Evolutionary conservation across 257 asterid species (phyloP).

Genomic region (Ophiorrhiza pumila): DNA sequence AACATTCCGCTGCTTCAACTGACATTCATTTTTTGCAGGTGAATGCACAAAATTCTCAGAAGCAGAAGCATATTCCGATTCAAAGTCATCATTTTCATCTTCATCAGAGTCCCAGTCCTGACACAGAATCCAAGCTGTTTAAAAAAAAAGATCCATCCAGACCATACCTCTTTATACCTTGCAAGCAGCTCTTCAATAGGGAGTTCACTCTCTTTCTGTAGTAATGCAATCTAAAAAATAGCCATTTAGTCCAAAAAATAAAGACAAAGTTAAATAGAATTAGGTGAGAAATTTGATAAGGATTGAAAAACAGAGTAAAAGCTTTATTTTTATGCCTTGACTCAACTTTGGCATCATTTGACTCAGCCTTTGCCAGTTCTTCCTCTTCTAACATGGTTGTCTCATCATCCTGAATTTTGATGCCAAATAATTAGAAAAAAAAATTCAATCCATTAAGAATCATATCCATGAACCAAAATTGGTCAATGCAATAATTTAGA

Average conservation of each 20-base stretch:
- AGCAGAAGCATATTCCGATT: conserved; percentile 46
- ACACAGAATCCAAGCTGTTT: conserved; percentile 11
- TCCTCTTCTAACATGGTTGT: conserved; percentile 91
- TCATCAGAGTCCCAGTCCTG: conserved; percentile 54
- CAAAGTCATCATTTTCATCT: conserved; percentile 42
- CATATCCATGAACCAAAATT: background rate
- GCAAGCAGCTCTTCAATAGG: conserved; percentile 86
- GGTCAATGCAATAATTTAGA: background rate
- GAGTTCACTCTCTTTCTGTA: conserved; percentile 88
- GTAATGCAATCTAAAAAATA: conserved; percentile 65
- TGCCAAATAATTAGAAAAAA: conserved; percentile 4
- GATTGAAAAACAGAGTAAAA: background rate
- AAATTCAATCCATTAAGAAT: background rate
- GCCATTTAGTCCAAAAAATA: conserved; percentile 6
- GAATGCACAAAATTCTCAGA: conserved; percentile 54
- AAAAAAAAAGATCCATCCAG: conserved; percentile 23
- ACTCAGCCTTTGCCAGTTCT: conserved; percentile 69
- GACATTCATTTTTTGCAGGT: conserved; percentile 41
- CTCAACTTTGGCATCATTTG: conserved; percentile 56
- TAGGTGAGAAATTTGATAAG: no score
- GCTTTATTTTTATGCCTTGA: conserved; percentile 10
- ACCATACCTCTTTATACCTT: conserved; percentile 87
- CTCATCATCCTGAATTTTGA: conserved; percentile 77
- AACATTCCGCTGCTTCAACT: conserved; percentile 23
- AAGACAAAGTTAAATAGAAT: background rate